Base-by-base conservation (phyloP, 2,329 filamentous ascomycete genomes). In the Coniella lustricola region DNA sequence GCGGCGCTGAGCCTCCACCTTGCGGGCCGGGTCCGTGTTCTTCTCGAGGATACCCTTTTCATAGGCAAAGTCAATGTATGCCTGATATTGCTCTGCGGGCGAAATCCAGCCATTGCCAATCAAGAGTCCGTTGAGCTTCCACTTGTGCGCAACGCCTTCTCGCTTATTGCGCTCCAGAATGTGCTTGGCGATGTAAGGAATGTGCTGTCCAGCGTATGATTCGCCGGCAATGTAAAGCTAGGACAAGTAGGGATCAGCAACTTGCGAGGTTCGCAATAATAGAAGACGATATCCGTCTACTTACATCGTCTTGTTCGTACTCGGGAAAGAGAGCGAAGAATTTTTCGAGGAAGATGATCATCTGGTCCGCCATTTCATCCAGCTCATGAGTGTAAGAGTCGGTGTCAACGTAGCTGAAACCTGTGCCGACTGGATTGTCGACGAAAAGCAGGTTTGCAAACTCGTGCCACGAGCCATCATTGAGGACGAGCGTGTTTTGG, bases 81-180 rank as follows among this genome's bases (percentile, higher is more conserved):
- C 76, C 25, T 85, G 82, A 65, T 97, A 98, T 64, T 99, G 93
- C 42, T 96, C 87, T 7, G 73, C 72, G 1, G 91, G 90, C 2
- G 90, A 87, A 46, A 98, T 91, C 93, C 94, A 99, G 34, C 91
- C 93, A 63, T 98, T 99, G 47, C 94, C 94, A 53, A 99, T 97
- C 32, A 98, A 65, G 17, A 98, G 72, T 8, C 91, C 93, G 56
- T 84, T 77, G 22, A 99, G 69, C 44, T 85, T 84, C 93, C 91
- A 98, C 21, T 67, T 64, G 35, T 70, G 63, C 46, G 70, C 67
- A 4, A 68, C 67, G 18, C 61, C 61, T 13, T 67, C 65, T n/a
- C 71, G 70, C 60, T 85, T 84, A 70, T 98, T 98, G 52, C 89
- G 87, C 41, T 90, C 83, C 50, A 96, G 74, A 48, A 98, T 95